phyloP scores from a whole-genome alignment of 1,139 yeast genomes.

The Candida tunisiensis region DNA sequence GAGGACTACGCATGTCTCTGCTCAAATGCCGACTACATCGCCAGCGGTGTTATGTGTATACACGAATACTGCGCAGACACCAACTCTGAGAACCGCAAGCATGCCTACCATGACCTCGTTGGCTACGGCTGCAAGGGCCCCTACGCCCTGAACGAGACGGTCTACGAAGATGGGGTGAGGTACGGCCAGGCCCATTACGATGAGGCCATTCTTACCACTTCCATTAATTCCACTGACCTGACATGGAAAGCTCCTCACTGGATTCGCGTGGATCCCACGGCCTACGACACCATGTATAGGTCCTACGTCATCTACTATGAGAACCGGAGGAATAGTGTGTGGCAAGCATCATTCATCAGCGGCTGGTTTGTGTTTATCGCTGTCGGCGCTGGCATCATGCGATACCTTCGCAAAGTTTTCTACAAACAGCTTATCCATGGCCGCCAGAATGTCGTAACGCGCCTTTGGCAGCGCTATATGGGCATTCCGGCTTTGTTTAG shows the following conservation, averaged over 20 bases:
- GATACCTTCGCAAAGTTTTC: no score
- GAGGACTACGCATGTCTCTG: constrained; percentile 18
- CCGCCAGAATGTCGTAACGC: constrained; percentile 8
- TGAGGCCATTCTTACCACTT: constrained; percentile 3
- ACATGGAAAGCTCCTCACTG: no score
- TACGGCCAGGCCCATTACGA: no score
- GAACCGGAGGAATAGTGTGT: constrained; percentile 15
- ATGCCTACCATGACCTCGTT: constrained; percentile 7
- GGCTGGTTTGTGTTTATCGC: constrained; percentile 19
- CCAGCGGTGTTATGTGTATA: constrained; percentile 16
- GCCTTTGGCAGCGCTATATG: constrained; percentile 11
- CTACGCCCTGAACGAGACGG: constrained; percentile 8
- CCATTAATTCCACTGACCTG: constrained; percentile 4
- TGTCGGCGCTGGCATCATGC: constrained; percentile 8
- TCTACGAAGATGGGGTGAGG: no score
- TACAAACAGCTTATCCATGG: constrained; percentile 10
- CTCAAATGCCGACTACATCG: constrained; percentile 11
- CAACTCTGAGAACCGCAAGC: no score
- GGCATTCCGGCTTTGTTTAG: constrained; percentile 19
- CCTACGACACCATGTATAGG: constrained; percentile 1
- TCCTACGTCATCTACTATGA: constrained; percentile 10
- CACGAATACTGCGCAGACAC: constrained; percentile 15
- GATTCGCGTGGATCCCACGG: no score
- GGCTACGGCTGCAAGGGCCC: constrained; percentile 17
- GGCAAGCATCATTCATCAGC: constrained; percentile 18